Evolutionary conservation across 495 filamentous ascomycete genomes (phyloP), one percentile per base, ranked within the genome.

Genomic region (Tuber aestivum): DNA sequence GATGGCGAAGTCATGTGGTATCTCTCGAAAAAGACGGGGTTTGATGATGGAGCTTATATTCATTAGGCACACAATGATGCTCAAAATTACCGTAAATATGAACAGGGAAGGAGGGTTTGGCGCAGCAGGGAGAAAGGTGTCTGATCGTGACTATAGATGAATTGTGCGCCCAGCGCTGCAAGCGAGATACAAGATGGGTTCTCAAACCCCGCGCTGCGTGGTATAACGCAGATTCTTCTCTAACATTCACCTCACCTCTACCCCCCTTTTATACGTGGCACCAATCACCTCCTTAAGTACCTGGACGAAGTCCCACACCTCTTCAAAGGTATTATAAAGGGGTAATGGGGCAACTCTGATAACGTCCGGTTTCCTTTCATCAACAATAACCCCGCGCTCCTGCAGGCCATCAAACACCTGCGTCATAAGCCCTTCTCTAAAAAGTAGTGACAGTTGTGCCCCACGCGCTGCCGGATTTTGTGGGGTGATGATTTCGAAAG

Each of bases 261-360:
- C 20, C 76, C 44, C 42, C 23, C 84, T 83, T 84, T 78, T 87
- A 87, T 83, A 83, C 85, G 41, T 68, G 71, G 82, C 76, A 14
- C 84, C 78, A 72, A 91, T 76, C n/a, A 88, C 91, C 35, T 77
- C 73, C n/a, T 83, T 83, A 75, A 93, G 89, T n/a, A 86, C 89
- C 74, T 88, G 84, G 32, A 90, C 90, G 83, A 97, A 98, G 16
- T 86, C 82, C 85, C 90, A 93, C 27, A 93, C 92, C 80, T 99
- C 95, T 71, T 82, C 82, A 83, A 91, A 97, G 0, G 87, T 90
- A 84, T 97, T 97, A 84, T 97, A 99, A 72, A 98, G 81, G 45
- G 95, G 94, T 42, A 93, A 91, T 2, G 95, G 96, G 27, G 95
- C 94, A n/a, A 97, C 92, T 10, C 95, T 86, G 42, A 99, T 88